Conservation (phyloP, 441 rosid genomes). For the Rhodomyrtus psidioides region DNA sequence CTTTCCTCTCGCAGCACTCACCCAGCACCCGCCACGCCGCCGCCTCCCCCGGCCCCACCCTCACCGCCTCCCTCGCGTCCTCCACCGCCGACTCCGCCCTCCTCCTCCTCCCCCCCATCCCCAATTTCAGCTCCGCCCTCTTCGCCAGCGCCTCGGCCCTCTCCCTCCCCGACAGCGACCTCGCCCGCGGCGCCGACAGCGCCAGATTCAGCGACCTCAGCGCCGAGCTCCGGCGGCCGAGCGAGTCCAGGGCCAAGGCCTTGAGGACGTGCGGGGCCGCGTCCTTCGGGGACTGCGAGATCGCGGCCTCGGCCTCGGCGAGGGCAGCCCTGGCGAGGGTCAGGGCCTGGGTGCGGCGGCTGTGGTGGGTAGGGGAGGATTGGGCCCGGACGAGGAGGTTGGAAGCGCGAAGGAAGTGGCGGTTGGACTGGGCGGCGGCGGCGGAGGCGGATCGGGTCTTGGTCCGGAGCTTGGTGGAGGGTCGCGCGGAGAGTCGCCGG, state of each 20-base stretch:
- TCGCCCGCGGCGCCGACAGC: constrained; percentile 31
- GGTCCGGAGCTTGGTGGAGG: constrained; percentile 14
- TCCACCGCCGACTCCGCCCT: constrained; percentile 50
- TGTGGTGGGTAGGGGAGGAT: constrained; percentile 9
- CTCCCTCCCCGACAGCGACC: constrained; percentile 30
- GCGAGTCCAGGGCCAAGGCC: constrained; percentile 39
- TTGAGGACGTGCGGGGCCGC: constrained; percentile 44
- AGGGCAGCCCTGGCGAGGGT: constrained; percentile 47
- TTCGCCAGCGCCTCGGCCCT: constrained; percentile 42
- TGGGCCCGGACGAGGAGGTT: constrained; percentile 41
- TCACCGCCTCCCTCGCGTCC: constrained; percentile 40
- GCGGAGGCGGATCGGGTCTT: constrained; percentile 18
- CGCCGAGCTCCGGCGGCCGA: constrained; percentile 45
- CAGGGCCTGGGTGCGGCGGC: constrained; percentile 27
- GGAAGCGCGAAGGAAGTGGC: constrained; percentile 36
- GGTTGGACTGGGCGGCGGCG: constrained; percentile 29
- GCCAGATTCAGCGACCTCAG: constrained; percentile 49
- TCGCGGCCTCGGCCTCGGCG: constrained; percentile 37
- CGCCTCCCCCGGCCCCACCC: constrained; percentile 16
- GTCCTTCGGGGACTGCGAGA: constrained; percentile 36
- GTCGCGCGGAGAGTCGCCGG: constrained; percentile 11
- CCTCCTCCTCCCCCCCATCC: constrained; percentile 33
- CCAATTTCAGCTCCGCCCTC: constrained; percentile 51
- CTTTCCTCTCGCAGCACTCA: constrained; percentile 39
- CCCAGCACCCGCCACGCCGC: constrained; percentile 26